These are phyloP conservation scores for Anacardium occidentale DNA, from an alignment of 345 rosid species.

Conservation along the genomic window DNA sequence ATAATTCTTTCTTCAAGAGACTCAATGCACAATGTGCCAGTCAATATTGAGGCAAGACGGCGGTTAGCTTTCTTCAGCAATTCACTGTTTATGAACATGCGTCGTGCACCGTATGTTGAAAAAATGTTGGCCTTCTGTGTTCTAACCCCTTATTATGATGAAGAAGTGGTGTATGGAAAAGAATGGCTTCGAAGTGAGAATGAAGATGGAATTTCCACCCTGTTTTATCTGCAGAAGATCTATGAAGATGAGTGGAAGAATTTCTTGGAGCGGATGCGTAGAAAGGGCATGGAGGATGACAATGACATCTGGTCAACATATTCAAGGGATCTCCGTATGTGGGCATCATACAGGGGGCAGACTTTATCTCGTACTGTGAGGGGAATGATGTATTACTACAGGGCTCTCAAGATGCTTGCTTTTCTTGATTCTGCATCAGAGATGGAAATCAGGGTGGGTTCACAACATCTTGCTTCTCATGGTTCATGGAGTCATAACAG, in stretches of 20 bases:
- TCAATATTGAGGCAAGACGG: constrained; percentile 78
- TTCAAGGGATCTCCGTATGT: constrained; percentile 77
- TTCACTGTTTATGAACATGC: constrained; percentile 94
- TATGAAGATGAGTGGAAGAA: constrained; percentile 89
- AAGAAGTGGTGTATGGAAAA: constrained; percentile 72
- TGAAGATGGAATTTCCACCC: constrained; percentile 85
- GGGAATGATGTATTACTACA: constrained; percentile 92
- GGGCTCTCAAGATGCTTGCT: constrained; percentile 83
- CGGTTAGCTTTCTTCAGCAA: constrained; percentile 91
- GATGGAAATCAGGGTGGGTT: constrained; percentile 68
- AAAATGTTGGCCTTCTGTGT: constrained; percentile 97
- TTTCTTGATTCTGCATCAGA: constrained; percentile 89
- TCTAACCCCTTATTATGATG: constrained; percentile 86
- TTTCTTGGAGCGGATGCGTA: constrained; percentile 77
- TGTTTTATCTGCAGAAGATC: constrained; percentile 83
- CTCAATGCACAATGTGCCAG: constrained; percentile 76
- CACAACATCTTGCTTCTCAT: constrained; percentile 45
- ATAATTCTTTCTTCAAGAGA: constrained; percentile 82
- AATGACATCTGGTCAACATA: constrained; percentile 64
- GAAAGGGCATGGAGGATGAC: constrained; percentile 73
- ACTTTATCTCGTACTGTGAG: constrained; percentile 89
- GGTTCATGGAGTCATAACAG: constrained; percentile 32
- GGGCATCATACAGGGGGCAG: constrained; percentile 97
- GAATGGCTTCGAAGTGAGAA: constrained; percentile 66
- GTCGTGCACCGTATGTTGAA: constrained; percentile 78